Conservation (phyloP, 2,329 filamentous ascomycete species). For the Diaporthe vexans region DNA sequence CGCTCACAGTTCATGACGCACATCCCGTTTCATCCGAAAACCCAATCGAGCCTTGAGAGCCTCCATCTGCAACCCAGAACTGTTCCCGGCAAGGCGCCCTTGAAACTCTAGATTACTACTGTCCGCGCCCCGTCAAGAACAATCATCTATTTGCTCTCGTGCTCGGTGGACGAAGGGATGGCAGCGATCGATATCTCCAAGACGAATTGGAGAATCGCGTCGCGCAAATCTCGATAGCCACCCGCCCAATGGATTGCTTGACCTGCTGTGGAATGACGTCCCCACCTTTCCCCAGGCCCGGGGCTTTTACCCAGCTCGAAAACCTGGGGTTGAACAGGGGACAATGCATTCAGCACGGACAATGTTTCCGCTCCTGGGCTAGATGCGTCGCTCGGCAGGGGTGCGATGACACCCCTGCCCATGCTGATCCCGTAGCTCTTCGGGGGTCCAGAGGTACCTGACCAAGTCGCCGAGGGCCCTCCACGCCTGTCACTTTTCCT, state of each 20-base stretch:
- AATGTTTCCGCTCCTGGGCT: conserved; percentile 19
- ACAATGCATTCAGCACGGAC: not conserved
- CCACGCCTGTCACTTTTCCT: not conserved
- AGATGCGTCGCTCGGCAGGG: conserved; percentile 11
- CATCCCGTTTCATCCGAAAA: conserved; percentile 30
- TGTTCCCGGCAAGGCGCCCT: not conserved
- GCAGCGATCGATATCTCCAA: not conserved
- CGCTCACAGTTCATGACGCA: conserved; percentile 16
- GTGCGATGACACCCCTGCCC: not conserved
- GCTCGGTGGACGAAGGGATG: not conserved
- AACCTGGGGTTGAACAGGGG: conserved; percentile 26
- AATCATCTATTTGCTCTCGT: too few species aligned
- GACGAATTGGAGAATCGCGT: not conserved
- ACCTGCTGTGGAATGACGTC: conserved; percentile 5
- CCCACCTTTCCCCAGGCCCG: not conserved
- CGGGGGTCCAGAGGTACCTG: not conserved
- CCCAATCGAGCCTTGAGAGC: conserved; percentile 17
- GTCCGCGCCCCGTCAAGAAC: not conserved
- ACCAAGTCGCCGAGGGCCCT: not conserved
- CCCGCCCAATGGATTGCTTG: not conserved
- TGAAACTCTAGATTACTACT: conserved; percentile 6
- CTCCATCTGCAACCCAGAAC: conserved; percentile 2
- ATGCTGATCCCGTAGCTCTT: not conserved
- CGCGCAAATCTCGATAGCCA: not conserved
- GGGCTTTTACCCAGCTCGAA: not conserved